Conservation (phyloP, 805 yeast genomes). For the Yamadazyma insecticola region DNA sequence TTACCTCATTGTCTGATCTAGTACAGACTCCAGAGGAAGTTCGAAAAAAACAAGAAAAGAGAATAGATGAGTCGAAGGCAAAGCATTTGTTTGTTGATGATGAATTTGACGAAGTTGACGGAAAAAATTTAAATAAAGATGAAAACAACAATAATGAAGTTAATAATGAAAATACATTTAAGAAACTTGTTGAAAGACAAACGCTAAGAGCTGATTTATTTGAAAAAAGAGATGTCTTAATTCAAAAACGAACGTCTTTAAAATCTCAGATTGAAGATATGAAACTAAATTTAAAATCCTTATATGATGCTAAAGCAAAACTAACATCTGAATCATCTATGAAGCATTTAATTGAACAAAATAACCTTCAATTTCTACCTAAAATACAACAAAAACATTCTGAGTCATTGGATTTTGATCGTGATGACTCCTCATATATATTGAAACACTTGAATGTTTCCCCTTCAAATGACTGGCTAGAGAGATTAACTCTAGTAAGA, state of each 20-base stretch:
- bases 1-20: too few relatives aligned
- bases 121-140: too few relatives aligned
- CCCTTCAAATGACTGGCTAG: conserved; percentile 31
- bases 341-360: conserved; percentile 17
- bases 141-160: background rate
- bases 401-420: conserved; percentile 4
- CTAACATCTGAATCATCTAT: conserved; percentile 12
- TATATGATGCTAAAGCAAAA: conserved; percentile 11
- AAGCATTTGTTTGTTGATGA: too few relatives aligned
- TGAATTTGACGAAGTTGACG: too few relatives aligned
- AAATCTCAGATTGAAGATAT: conserved; percentile 14
- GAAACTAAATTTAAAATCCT: conserved; percentile 3
- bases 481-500: conserved; percentile 19
- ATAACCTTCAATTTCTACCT: conserved; percentile 10
- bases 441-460: conserved; percentile 25
- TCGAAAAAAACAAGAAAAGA: too few relatives aligned
- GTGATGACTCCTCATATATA: conserved; percentile 16
- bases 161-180: background rate
- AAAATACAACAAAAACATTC: conserved; percentile 2
- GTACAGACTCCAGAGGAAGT: too few relatives aligned
- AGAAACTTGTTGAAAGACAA: conserved; percentile 11
- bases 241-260: conserved; percentile 15
- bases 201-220: conserved; percentile 13
- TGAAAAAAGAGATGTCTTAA: conserved; percentile 13
- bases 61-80: too few relatives aligned